These are phyloP conservation scores for Cryptococcus depauperatus DNA, from an alignment of 1,284 basidiomycete genomes.

Conservation along the genomic window DNA sequence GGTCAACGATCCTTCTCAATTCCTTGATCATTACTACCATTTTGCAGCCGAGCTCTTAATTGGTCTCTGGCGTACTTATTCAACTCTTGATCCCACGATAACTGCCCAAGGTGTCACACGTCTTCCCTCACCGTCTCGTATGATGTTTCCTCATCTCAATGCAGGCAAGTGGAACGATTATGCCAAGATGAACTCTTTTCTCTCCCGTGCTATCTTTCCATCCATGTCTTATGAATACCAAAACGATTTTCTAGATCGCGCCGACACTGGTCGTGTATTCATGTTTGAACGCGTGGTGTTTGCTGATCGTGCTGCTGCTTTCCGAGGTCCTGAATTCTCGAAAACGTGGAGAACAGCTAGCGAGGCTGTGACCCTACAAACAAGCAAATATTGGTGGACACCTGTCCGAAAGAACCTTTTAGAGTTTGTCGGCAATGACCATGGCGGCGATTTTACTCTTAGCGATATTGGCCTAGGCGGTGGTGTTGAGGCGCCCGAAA, in stretches of 20 bases:
- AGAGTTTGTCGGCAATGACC: constrained; percentile 56
- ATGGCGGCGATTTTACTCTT: constrained; percentile 35
- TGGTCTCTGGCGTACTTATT: constrained; percentile 79
- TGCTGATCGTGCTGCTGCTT: constrained; percentile 71
- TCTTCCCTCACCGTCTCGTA: constrained; percentile 62
- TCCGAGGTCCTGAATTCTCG: constrained; percentile 59
- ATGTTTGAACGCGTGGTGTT: constrained; percentile 75
- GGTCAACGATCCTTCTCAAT: constrained; percentile 74
- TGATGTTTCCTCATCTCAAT: constrained; percentile 65
- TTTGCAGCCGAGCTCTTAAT: constrained; percentile 73
- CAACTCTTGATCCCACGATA: constrained; percentile 65
- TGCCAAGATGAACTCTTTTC: constrained; percentile 57
- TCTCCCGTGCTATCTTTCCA: constrained; percentile 67
- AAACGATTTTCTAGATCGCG: constrained; percentile 54
- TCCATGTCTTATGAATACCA: constrained; percentile 54
- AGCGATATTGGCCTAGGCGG: constrained; percentile 15
- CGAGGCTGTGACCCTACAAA: constrained; percentile 63
- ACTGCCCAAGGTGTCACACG: constrained; percentile 53
- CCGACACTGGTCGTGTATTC: constrained; percentile 58
- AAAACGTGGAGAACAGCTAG: constrained; percentile 66
- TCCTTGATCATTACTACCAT: constrained; percentile 52
- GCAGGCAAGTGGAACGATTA: constrained; percentile 78
- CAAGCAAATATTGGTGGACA: constrained; percentile 70
- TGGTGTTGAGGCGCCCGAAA: constrained; percentile 13
- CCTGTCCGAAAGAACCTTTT: constrained; percentile 64